Evolutionary conservation across 371 early-diverging fungal species (phyloP).

Genomic region (Mortierella sp.): DNA sequence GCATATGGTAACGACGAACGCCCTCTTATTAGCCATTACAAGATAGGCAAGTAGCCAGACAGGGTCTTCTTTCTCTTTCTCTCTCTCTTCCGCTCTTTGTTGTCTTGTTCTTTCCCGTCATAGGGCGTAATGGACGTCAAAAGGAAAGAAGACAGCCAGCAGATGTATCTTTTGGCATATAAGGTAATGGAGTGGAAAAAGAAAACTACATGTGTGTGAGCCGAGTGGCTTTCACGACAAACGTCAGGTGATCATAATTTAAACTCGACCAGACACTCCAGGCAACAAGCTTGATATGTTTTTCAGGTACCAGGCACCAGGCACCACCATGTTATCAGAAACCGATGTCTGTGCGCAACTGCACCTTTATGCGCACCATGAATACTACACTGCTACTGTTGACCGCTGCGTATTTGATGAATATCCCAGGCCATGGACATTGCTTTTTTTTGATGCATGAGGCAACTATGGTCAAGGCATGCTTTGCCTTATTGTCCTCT

Average conservation of each 20-base stretch:
- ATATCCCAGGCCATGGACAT: background rate
- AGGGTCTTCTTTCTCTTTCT: background rate
- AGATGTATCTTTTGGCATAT: background rate
- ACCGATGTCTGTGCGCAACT: constrained; percentile 4
- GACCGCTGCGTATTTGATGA: background rate
- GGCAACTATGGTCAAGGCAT: no score
- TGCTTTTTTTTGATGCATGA: background rate
- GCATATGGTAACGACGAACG: background rate
- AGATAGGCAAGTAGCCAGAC: background rate
- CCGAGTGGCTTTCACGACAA: background rate
- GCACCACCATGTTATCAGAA: constrained; percentile 1
- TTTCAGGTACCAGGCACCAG: background rate
- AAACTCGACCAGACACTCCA: background rate
- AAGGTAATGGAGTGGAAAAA: background rate
- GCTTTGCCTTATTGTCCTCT: no score
- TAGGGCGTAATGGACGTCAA: background rate
- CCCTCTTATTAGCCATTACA: background rate
- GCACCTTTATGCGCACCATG: background rate
- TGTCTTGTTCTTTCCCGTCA: background rate
- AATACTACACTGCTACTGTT: background rate
- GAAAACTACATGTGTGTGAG: background rate
- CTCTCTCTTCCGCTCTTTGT: background rate
- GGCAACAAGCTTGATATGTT: background rate
- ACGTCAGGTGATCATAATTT: background rate
- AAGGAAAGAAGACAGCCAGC: background rate